These are phyloP conservation scores for Fusarium subglutinans DNA, from an alignment of 2,329 filamentous ascomycete genomes.

Conservation along the genomic window DNA sequence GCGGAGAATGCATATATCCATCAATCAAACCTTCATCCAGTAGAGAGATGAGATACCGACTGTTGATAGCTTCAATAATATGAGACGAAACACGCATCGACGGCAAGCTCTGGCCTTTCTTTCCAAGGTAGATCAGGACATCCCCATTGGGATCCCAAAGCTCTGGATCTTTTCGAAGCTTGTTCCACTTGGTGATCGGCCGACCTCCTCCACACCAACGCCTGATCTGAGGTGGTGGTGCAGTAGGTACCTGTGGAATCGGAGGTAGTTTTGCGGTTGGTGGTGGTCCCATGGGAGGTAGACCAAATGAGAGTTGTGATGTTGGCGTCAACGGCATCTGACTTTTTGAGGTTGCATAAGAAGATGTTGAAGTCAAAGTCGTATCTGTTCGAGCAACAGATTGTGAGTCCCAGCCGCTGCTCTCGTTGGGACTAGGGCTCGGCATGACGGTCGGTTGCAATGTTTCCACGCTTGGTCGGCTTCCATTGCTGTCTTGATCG, in stretches of 20 bases:
- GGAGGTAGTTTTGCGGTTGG: slow-evolving; percentile 56
- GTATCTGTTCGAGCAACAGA: slow-evolving; percentile 17
- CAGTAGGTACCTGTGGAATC: slow-evolving; percentile 45
- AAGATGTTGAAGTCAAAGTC: slow-evolving; percentile 7
- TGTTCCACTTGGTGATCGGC: slow-evolving; percentile 63
- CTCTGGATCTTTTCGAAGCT: slow-evolving; percentile 67
- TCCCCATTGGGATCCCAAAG: slow-evolving; percentile 70
- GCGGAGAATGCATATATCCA: slow-evolving; percentile 49
- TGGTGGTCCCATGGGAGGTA: slow-evolving; percentile 47
- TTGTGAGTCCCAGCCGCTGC: slow-evolving; percentile 17
- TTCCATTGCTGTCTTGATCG: slow-evolving; percentile 26
- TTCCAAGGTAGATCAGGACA: slow-evolving; percentile 65
- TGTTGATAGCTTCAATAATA: slow-evolving; percentile 66
- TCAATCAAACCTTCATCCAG: slow-evolving; percentile 64
- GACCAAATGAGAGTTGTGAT: slow-evolving; percentile 28
- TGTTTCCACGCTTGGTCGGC: slow-evolving; percentile 36
- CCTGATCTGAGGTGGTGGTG: slow-evolving; percentile 53
- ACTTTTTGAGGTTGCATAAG: slow-evolving; percentile 29
- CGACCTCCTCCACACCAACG: slow-evolving; percentile 63
- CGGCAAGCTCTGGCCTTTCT: slow-evolving; percentile 56
- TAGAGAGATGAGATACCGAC: slow-evolving; percentile 61
- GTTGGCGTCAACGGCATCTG: slow-evolving; percentile 31
- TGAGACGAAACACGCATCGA: slow-evolving; percentile 68
- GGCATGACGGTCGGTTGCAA: slow-evolving; percentile 25
- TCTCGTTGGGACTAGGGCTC: slow-evolving; percentile 12